Evolutionary conservation across 345 rosid genomes (phyloP).

Genomic region (Lepidium aucheri): DNA sequence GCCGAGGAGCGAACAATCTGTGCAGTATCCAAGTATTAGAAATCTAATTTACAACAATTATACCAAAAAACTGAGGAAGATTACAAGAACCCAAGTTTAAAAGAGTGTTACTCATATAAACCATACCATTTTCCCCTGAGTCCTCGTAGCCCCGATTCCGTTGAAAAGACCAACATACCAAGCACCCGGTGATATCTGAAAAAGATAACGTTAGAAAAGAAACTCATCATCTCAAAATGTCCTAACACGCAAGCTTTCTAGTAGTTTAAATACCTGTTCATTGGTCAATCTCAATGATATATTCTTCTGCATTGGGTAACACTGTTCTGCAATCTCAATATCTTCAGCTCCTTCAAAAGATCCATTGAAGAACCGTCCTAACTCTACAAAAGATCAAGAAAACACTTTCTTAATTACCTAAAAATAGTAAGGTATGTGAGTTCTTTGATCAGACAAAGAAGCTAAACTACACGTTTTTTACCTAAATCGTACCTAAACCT

Average conservation of each 20-base stretch:
- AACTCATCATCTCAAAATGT: neutral
- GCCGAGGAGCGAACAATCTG: conserved; percentile 69
- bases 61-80: too few relatives aligned
- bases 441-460: neutral
- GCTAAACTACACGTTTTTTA: neutral
- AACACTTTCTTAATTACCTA: neutral
- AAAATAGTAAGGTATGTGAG: neutral
- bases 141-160: conserved; percentile 74
- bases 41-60: neutral
- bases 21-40: conserved; percentile 28
- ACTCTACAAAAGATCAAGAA: conserved; percentile 23
- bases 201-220: neutral
- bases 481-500: conserved; percentile 48
- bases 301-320: conserved; percentile 81
- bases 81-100: neutral
- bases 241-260: neutral
- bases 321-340: conserved; percentile 57
- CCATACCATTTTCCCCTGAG: conserved; percentile 90
- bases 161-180: conserved; percentile 92
- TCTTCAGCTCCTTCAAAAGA: conserved; percentile 42
- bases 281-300: conserved; percentile 58
- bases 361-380: conserved; percentile 44
- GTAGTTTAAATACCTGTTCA: conserved; percentile 54
- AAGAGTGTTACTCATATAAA: neutral
- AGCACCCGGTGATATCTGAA: conserved; percentile 79